These are phyloP conservation scores for Przewalskia tangutica DNA, from an alignment of 257 asterid genomes.

Conservation along the genomic window DNA sequence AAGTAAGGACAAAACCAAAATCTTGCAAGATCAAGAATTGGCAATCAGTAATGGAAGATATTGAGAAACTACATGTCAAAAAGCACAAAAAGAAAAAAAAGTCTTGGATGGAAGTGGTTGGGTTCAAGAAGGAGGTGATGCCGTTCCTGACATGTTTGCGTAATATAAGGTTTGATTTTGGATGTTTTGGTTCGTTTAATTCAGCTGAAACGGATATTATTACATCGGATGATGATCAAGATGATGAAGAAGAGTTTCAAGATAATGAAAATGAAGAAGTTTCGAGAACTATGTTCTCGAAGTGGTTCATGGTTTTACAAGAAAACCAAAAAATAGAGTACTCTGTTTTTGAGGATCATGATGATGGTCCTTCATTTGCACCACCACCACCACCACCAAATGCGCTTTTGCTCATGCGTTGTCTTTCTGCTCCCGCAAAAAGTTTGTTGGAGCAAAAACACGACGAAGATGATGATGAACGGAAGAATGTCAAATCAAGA, in stretches of 20 bases:
- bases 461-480: constrained; percentile 14
- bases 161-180: constrained; percentile 55
- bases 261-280: neutral
- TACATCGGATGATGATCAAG: constrained; percentile 53
- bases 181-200: constrained; percentile 64
- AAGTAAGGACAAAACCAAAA: constrained; percentile 29
- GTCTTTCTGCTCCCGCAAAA: constrained; percentile 86
- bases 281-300: constrained; percentile 51
- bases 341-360: constrained; percentile 1
- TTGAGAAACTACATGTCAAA: constrained; percentile 55
- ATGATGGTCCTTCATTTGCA: constrained; percentile 5
- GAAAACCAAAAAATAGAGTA: constrained; percentile 25
- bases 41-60: constrained; percentile 92
- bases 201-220: constrained; percentile 33
- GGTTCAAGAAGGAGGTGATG: constrained; percentile 69
- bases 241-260: constrained; percentile 14
- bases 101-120: constrained; percentile 50
- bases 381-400: constrained; percentile 62
- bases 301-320: constrained; percentile 80
- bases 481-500: neutral
- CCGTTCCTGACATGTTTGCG: constrained; percentile 67
- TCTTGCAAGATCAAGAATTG: constrained; percentile 73
- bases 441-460: constrained; percentile 50
- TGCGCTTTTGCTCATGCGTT: constrained; percentile 72
- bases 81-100: constrained; percentile 31